phyloP scores from a whole-genome alignment of 2,329 filamentous ascomycete species.

The Plenodomus biglobosus region DNA sequence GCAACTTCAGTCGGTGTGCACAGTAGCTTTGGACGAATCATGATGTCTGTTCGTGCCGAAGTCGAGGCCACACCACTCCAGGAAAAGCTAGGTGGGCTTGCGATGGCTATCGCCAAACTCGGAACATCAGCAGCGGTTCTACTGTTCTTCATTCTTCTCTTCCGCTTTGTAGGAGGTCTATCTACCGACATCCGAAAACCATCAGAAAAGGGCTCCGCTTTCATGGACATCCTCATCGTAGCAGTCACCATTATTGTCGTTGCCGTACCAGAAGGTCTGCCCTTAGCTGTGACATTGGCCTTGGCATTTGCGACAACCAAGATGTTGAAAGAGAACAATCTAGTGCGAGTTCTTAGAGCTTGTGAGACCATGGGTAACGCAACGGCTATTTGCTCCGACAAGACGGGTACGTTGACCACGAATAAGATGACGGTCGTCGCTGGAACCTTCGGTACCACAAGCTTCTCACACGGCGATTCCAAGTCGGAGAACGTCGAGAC shows the following conservation, averaged over 20 bases:
- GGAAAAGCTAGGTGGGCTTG: slow-evolving; percentile 55
- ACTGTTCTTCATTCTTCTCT: slow-evolving; percentile 45
- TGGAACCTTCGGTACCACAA: slow-evolving; percentile 40
- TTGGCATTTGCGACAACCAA: slow-evolving; percentile 42
- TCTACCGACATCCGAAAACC: slow-evolving; percentile 25
- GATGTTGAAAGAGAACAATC: slow-evolving; percentile 42
- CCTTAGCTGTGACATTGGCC: slow-evolving; percentile 39
- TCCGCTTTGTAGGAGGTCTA: slow-evolving; percentile 42
- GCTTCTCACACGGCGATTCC: slow-evolving; percentile 57
- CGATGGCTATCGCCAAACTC: slow-evolving; percentile 55
- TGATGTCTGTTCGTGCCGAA: slow-evolving; percentile 58
- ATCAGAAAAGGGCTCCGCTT: slow-evolving; percentile 39
- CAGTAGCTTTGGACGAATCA: slow-evolving; percentile 58
- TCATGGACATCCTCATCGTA: slow-evolving; percentile 48
- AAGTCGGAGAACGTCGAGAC: slow-evolving; percentile 42
- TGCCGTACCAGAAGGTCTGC: slow-evolving; percentile 47
- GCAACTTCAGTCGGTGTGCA: slow-evolving; percentile 59
- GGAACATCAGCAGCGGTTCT: slow-evolving; percentile 46
- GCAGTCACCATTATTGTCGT: slow-evolving; percentile 48
- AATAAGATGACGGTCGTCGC: slow-evolving; percentile 49
- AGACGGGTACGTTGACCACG: slow-evolving; percentile 40
- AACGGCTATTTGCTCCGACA: slow-evolving; percentile 42
- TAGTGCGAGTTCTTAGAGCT: slow-evolving; percentile 36
- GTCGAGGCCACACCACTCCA: slow-evolving; percentile 58
- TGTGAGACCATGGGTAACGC: slow-evolving; percentile 44